Evolutionary conservation across 306 rosid genomes (phyloP).

Genomic region (Ormosia emarginata): DNA sequence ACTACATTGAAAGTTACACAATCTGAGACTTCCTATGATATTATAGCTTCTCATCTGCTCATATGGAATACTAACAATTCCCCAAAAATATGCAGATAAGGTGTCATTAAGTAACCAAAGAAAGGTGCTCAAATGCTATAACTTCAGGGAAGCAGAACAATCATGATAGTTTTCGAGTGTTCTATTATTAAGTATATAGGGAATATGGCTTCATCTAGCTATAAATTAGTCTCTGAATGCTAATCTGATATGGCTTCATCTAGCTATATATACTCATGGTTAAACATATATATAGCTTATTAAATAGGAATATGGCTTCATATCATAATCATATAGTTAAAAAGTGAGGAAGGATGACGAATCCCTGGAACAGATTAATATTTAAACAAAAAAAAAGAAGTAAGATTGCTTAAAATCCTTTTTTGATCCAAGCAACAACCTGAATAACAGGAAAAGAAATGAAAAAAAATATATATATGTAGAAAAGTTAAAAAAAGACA

Average conservation of each 20-base stretch:
- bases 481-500: neutral
- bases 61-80: neutral
- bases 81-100: neutral
- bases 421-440: neutral
- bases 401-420: neutral
- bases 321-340: neutral
- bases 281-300: neutral
- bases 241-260: neutral
- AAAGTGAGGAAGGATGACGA: neutral
- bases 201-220: neutral
- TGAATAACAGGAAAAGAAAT: neutral
- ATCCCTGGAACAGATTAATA: neutral
- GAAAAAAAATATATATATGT: neutral
- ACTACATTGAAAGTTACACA: neutral
- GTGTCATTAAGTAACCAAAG: neutral
- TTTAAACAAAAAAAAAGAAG: neutral
- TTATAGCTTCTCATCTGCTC: neutral
- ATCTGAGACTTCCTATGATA: neutral
- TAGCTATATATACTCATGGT: neutral
- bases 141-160: neutral
- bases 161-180: neutral
- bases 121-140: neutral
- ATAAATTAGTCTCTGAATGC: neutral
- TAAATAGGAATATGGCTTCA: neutral
- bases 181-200: neutral